Base-by-base conservation (phyloP, 495 filamentous ascomycete species). In the Aspergillus conjunctus region DNA sequence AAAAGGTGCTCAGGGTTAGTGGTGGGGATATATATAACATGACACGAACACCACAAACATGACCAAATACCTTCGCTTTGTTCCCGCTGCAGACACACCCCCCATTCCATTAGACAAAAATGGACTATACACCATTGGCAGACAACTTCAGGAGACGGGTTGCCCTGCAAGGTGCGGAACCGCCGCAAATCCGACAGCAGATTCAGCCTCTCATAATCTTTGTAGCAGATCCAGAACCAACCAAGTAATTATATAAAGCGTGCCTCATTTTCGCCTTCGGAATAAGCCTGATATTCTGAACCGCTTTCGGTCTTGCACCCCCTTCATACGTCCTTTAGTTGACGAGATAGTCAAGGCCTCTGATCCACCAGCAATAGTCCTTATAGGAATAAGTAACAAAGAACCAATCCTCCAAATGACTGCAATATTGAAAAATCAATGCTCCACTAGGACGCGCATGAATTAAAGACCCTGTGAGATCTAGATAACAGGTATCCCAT, bases 211-310 rank as follows among this genome's bases (percentile, higher is more conserved):
- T 43, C 33, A 39, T 30, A 32, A 54, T 32, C 43, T 26, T 3
- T 7, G 15, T 22, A 65, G 56, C 58, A 76, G 68, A 55, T 69
- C 68, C 50, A 33, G 58, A 59, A 58, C 37, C 32, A 54, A 66
- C 52, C 58, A 77, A 43, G 71, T 75, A 18, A 70, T 77, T 48
- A 64, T 76, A 49, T 79, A 79, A 63, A 76, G 66, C 50, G 68
- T 71, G 30, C 59, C 67, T 12, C 71, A 78, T 60, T 69, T 62
- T 67, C 72, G 71, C 18, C 51, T 79, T 20, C 63, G 70, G 41
- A 79, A 80, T 59, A 77, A 81, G 63, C 68, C 69, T 26, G 70
- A 77, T 51, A 55, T 81, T 59, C 69, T 79, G 14, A 71, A 67
- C 54, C 72, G 62, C 62, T 79, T 78, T 65, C 75, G 76, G 62